Base-by-base conservation (phyloP, 1,284 basidiomycete genomes). In the Cutaneotrichosporon cutaneum region DNA sequence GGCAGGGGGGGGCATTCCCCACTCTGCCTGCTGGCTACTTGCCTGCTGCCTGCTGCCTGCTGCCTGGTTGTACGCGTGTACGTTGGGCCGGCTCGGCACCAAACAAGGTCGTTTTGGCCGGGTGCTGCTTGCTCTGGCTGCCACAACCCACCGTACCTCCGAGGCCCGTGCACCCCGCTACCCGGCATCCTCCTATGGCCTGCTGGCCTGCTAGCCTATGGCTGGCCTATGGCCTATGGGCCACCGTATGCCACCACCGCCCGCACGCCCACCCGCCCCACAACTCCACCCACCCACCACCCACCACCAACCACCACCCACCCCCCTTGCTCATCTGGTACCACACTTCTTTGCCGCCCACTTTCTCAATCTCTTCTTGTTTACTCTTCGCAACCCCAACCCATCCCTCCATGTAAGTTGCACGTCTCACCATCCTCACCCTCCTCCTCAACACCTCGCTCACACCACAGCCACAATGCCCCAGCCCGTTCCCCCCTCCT, bases 401-500 rank as follows among this genome's bases (percentile, higher is more conserved):
- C 16, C 16, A 33, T 52, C 30, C n/a, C n/a, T n/a, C 32, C n/a
- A 32, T n/a, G 30, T 33, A 21, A 33, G 51, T 52, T n/a, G 7
- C 18, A 35, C 51, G 10, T 14, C 22, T 35, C 32, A n/a, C 30
- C n/a, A 5, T 18, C n/a, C 27, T 51, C n/a, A 18, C 24, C 48
- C 14, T 50, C 39, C 35, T 24, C 39, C 10, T 33, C 32, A 42
- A 42, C 44, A 21, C 33, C 51, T 22, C 45, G 50, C 22, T 11
- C 27, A n/a, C 51, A 14, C 26, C 13, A n/a, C 26, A 61, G 45
- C 64, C 63, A 74, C 63, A 68, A 91, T 91, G 89, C 89, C 90
- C 77, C 90, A 92, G 76, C 90, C 90, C 67, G 90, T 94, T 74
- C 92, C 91, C 81, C 92, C 91, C 64, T 92, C 90, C 76, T 94